A percentile compares a stretch with the other conserved stretches of the same genome.
Evolutionary conservation across 352 stramenopile species (phyloP).

Genomic region (Pythium apleroticum): DNA sequence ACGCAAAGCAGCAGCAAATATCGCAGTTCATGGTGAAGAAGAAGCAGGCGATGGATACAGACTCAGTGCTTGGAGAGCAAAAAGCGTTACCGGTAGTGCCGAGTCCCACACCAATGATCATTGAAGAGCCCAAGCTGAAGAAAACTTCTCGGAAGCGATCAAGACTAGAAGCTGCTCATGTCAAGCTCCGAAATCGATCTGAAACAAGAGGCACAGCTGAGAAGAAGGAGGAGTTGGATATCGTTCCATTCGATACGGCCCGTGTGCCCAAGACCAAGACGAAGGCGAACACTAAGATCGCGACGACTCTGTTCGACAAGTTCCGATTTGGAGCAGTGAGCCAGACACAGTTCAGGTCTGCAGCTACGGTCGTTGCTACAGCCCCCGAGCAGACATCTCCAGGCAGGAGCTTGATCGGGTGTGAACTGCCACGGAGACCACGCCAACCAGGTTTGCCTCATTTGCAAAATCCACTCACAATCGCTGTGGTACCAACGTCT

Average conservation of each 20-base stretch:
- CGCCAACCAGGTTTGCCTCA: not conserved
- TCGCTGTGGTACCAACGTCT: too few relatives aligned
- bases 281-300: not conserved
- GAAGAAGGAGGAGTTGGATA: not conserved
- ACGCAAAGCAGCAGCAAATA: conserved; percentile 23
- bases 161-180: not conserved
- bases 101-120: not conserved
- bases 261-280: not conserved
- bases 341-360: not conserved
- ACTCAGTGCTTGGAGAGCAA: too few relatives aligned
- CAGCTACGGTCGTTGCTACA: not conserved
- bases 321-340: conserved; percentile 17
- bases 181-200: not conserved
- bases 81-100: not conserved
- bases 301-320: conserved; percentile 16
- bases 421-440: too few relatives aligned
- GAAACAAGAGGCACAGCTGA: not conserved
- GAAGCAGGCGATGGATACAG: too few relatives aligned
- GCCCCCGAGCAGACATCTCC: not conserved
- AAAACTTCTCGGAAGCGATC: not conserved
- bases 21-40: conserved; percentile 20
- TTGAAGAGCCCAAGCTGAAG: not conserved
- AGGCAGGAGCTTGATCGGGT: too few relatives aligned
- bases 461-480: too few relatives aligned
- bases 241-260: not conserved